phyloP scores from a whole-genome alignment of 352 stramenopile species.

The Globisporangium viniferum region DNA sequence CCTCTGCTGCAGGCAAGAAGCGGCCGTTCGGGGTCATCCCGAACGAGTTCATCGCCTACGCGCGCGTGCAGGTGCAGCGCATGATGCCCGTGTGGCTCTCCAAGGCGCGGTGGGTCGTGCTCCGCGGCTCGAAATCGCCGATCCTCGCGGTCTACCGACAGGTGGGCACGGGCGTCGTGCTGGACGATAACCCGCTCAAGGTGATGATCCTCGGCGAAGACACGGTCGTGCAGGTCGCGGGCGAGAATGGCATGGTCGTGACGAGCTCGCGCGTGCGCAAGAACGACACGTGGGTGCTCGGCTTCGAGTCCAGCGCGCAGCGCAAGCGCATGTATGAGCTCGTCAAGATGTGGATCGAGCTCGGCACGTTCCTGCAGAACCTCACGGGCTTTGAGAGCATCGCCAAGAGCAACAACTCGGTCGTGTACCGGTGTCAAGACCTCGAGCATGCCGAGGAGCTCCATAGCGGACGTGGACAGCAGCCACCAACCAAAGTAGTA shows the following conservation, averaged over 20 bases:
- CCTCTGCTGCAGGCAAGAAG: slow-evolving; percentile 5
- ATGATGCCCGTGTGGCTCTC: slow-evolving; percentile 56
- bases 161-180: slow-evolving; percentile 16
- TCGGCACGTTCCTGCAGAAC: slow-evolving; percentile 46
- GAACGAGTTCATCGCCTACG: slow-evolving; percentile 47
- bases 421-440: slow-evolving; percentile 52
- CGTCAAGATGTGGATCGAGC: slow-evolving; percentile 53
- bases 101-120: slow-evolving; percentile 49
- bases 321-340: slow-evolving; percentile 47
- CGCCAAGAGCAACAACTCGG: slow-evolving; percentile 44
- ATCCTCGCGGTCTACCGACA: slow-evolving; percentile 53
- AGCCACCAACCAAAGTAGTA: not conserved
- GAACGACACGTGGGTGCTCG: slow-evolving; percentile 51
- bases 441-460: slow-evolving; percentile 14
- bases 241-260: slow-evolving; percentile 48
- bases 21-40: slow-evolving; percentile 33
- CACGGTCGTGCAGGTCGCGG: slow-evolving; percentile 36
- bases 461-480: not conserved
- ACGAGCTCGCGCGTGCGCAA: slow-evolving; percentile 47
- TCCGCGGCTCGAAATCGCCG: slow-evolving; percentile 60
- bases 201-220: slow-evolving; percentile 54
- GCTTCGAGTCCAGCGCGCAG: slow-evolving; percentile 43
- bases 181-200: slow-evolving; percentile 37
- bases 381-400: slow-evolving; percentile 47
- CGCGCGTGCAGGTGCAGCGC: slow-evolving; percentile 43